These are phyloP conservation scores for Anethum foeniculum DNA, from an alignment of 140 eudicot genomes.

Conservation along the genomic window DNA sequence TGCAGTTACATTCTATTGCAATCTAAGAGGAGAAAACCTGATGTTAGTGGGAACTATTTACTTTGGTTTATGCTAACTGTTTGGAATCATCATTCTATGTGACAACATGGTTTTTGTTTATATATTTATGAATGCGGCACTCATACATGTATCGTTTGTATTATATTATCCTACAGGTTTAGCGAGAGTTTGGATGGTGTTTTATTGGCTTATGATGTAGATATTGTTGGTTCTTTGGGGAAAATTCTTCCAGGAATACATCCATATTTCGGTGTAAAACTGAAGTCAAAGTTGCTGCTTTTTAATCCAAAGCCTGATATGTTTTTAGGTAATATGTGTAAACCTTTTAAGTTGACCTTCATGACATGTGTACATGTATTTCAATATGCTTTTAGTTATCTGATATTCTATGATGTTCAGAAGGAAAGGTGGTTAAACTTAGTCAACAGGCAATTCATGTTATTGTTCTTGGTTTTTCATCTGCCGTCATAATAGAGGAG, in stretches of 20 bases:
- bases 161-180: slow-evolving; percentile 35
- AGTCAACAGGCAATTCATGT: slow-evolving; percentile 57
- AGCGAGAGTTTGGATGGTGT: slow-evolving; percentile 85
- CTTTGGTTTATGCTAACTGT: background rate
- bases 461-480: slow-evolving; percentile 84
- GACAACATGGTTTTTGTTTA: background rate
- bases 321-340: slow-evolving; percentile 48
- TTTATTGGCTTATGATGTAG: slow-evolving; percentile 63
- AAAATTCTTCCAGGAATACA: slow-evolving; percentile 61
- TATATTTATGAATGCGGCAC: background rate
- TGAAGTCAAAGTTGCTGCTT: slow-evolving; percentile 53
- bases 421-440: slow-evolving; percentile 81
- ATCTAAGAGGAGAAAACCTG: background rate
- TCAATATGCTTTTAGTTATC: background rate
- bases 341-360: background rate
- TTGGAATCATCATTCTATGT: background rate
- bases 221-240: slow-evolving; percentile 29
- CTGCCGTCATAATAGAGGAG: slow-evolving; percentile 64
- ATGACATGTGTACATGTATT: background rate
- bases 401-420: slow-evolving; percentile 26
- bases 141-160: background rate
- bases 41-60: background rate
- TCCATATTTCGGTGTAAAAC: slow-evolving; percentile 64
- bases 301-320: slow-evolving; percentile 79
- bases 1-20: slow-evolving; percentile 1